A percentile compares a stretch with the other conserved stretches of the same genome.
Conservation (phyloP, 768 basidiomycete species). For the Gyrodon lividus region DNA sequence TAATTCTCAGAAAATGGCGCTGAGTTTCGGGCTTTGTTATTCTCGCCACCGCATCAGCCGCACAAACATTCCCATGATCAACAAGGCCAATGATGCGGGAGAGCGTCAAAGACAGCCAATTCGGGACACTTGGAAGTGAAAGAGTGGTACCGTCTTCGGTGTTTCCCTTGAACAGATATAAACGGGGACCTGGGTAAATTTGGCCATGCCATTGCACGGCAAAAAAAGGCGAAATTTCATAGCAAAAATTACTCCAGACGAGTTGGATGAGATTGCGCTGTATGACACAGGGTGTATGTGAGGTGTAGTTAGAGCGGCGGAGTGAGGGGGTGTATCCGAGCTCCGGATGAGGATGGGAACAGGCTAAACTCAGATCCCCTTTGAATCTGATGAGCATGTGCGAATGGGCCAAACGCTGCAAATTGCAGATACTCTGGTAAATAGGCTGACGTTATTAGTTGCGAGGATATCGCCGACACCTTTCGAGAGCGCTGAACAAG, state of each 20-base stretch:
- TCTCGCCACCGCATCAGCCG: conserved; percentile 18
- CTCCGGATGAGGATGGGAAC: background rate
- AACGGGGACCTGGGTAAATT: conserved; percentile 19
- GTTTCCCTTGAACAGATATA: conserved; percentile 9
- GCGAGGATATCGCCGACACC: background rate
- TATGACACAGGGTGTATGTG: conserved; percentile 21
- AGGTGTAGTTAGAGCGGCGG: conserved; percentile 24
- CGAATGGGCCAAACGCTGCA: conserved; percentile 15
- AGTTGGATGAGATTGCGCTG: conserved; percentile 7
- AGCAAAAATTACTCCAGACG: conserved; percentile 9
- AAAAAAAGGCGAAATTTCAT: conserved; percentile 14
- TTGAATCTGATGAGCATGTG: conserved; percentile 1
- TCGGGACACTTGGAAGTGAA: conserved; percentile 9
- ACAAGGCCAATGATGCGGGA: conserved; percentile 9
- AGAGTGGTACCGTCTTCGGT: background rate
- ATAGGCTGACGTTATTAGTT: background rate
- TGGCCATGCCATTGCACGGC: conserved; percentile 9
- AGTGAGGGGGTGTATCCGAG: conserved; percentile 17
- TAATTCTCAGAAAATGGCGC: conserved; percentile 5
- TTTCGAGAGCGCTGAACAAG: background rate
- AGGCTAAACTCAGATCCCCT: background rate
- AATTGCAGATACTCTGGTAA: no score
- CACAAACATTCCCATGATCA: conserved; percentile 21
- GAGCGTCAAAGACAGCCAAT: conserved; percentile 4
- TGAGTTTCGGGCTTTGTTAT: conserved; percentile 24